These are phyloP conservation scores for Paradendryphiella salina DNA, from an alignment of 2,329 filamentous ascomycete genomes.

Conservation along the genomic window DNA sequence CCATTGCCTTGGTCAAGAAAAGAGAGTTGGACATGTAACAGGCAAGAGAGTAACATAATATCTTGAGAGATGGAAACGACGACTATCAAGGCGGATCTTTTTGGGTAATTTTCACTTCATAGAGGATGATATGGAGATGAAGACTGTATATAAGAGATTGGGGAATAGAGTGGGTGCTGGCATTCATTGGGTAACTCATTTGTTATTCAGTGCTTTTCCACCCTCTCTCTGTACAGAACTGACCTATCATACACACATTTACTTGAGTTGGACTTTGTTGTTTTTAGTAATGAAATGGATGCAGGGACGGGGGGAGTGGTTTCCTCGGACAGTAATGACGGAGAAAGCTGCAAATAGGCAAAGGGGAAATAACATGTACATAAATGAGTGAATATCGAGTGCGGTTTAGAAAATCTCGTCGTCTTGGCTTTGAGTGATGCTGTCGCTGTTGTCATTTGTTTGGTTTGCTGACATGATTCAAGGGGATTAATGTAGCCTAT, in stretches of 20 bases:
- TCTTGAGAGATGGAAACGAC: too few relatives aligned
- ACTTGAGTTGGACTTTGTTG: slow-evolving; percentile 4
- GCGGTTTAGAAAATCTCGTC: not conserved
- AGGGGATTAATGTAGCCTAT: not conserved
- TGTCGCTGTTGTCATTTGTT: not conserved
- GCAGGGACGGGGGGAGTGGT: not conserved
- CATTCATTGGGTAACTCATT: not conserved
- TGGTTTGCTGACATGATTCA: not conserved
- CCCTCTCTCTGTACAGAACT: slow-evolving; percentile 2
- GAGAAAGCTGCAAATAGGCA: not conserved
- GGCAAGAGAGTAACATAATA: not conserved
- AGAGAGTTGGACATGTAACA: too few relatives aligned
- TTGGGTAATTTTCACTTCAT: slow-evolving; percentile 1
- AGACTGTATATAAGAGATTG: not conserved
- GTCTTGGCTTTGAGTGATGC: not conserved
- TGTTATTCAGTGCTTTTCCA: not conserved
- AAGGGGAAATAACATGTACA: not conserved
- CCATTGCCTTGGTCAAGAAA: too few relatives aligned
- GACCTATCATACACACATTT: slow-evolving; percentile 13
- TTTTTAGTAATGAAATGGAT: slow-evolving; percentile 9
- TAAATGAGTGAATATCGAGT: slow-evolving; percentile 4
- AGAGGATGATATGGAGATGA: not conserved
- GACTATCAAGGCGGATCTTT: not conserved
- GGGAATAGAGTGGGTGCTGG: not conserved
- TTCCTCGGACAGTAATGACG: not conserved